Evolutionary conservation across 2,329 filamentous ascomycete species (phyloP).

Genomic region (Sclerotinia trifoliorum): DNA sequence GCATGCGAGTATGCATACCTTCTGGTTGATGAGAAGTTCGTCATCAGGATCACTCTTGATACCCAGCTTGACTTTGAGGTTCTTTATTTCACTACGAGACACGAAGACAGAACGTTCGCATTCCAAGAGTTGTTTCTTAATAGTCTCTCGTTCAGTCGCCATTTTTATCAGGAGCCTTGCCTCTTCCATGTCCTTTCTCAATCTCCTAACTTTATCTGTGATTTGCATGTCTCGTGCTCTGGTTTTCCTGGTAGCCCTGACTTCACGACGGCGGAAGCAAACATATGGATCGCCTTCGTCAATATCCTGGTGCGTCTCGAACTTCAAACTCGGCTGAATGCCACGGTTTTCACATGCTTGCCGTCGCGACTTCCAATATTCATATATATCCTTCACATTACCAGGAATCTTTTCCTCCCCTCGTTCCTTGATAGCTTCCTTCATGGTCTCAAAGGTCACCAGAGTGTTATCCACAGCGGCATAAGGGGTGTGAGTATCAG

Average conservation of each 20-base stretch:
- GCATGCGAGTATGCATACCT: slow-evolving; percentile 57
- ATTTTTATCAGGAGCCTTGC: slow-evolving; percentile 76
- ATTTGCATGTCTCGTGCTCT: slow-evolving; percentile 90
- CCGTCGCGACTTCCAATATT: slow-evolving; percentile 80
- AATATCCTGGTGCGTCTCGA: slow-evolving; percentile 89
- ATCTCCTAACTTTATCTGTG: slow-evolving; percentile 87
- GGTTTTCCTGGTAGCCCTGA: slow-evolving; percentile 92
- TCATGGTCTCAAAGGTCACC: slow-evolving; percentile 73
- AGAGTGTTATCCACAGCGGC: slow-evolving; percentile 87
- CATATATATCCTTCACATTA: slow-evolving; percentile 77
- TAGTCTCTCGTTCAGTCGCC: slow-evolving; percentile 75
- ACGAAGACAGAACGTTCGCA: slow-evolving; percentile 79
- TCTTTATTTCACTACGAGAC: slow-evolving; percentile 77
- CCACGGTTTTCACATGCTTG: slow-evolving; percentile 65
- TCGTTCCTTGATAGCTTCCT: slow-evolving; percentile 58
- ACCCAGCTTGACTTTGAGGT: slow-evolving; percentile 81
- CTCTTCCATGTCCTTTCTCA: slow-evolving; percentile 88
- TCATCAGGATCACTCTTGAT: slow-evolving; percentile 78
- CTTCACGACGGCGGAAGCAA: slow-evolving; percentile 93
- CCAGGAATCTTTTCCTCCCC: slow-evolving; percentile 48
- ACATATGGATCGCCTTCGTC: slow-evolving; percentile 97
- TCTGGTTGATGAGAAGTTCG: slow-evolving; percentile 91
- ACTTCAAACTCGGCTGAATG: slow-evolving; percentile 79
- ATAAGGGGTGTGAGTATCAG: slow-evolving; percentile 79
- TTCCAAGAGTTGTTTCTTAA: slow-evolving; percentile 73